Evolutionary conservation across 306 rosid species (phyloP), one percentile per base, ranked within the genome.

Genomic region (Trifolium fragiferum): DNA sequence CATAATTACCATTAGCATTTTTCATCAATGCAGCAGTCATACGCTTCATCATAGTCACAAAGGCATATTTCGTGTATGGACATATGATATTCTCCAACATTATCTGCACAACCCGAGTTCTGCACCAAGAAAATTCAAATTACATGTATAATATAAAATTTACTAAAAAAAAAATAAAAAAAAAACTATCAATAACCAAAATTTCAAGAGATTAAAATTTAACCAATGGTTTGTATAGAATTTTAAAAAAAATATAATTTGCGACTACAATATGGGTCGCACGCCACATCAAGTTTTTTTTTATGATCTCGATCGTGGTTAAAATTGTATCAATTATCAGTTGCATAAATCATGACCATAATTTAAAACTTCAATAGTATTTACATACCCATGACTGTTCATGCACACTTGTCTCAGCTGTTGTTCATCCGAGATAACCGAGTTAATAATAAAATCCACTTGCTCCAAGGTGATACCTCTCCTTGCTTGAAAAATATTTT

Each of bases 31-130:
- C 10, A 40, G 53, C n/a, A 12, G 80, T 21, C 3, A 80, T 60
- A 1, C 2, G 7, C 50, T 16, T 71, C 44, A 89, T 7, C 59
- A 30, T 33, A 14, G 1, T 0, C 16, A 44, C 5, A 16, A 75
- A n/a, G 0, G 0, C 6, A 38, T 12, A 0, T 11, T 38, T 25
- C 6, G 41, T 73, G 18, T 0, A 6, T 4, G 16, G 13, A 11
- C 16, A 5, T 6, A 3, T 20, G 0, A 79, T 13, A 3, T 57
- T 21, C 40, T 27, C 27, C 11, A 85, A 0, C 55, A 89, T 61
- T n/a, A 19, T 76, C 59, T 79, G 84, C n/a, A 83, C 8, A 47
- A 57, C 86, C n/a, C 79, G 21, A 43, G 68, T 64, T 30, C 91
- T 89, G 74, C 65, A 79, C 0, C 65, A 47, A 58, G 3, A 50